These are phyloP conservation scores for Drosera capensis DNA, from an alignment of 148 eudicot genomes.

Conservation along the genomic window DNA sequence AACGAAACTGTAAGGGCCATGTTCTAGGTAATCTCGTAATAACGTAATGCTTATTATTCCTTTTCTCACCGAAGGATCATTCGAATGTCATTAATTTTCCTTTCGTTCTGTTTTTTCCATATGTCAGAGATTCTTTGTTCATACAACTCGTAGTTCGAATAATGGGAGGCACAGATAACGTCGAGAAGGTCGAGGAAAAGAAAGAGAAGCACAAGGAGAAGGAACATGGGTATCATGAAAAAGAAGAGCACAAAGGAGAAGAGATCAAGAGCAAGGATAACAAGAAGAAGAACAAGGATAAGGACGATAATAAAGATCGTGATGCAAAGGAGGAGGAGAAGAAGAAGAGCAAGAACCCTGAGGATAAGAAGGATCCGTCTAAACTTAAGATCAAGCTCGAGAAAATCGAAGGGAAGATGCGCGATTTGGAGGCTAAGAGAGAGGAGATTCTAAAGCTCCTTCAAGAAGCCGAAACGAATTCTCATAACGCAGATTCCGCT, in stretches of 20 bases:
- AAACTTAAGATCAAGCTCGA: conserved; percentile 42
- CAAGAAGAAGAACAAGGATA: conserved; percentile 21
- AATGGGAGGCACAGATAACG: neutral
- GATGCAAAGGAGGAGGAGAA: conserved; percentile 15
- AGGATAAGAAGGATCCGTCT: conserved; percentile 44
- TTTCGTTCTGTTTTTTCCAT: too few relatives aligned
- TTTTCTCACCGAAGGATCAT: too few relatives aligned
- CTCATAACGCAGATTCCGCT: neutral
- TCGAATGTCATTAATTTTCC: too few relatives aligned
- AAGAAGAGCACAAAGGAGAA: conserved; percentile 10
- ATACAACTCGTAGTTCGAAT: too few relatives aligned
- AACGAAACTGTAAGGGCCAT: too few relatives aligned
- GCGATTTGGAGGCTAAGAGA: conserved; percentile 27
- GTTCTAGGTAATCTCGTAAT: too few relatives aligned
- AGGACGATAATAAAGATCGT: conserved; percentile 8
- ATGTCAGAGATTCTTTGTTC: too few relatives aligned
- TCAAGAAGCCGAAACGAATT: conserved; percentile 25
- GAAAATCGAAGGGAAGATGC: conserved; percentile 43
- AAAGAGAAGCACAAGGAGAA: conserved; percentile 24
- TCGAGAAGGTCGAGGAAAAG: conserved; percentile 5
- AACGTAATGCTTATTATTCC: too few relatives aligned
- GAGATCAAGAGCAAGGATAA: conserved; percentile 13
- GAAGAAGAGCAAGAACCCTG: conserved; percentile 50
- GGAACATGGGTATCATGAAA: conserved; percentile 18
- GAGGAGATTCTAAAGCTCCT: conserved; percentile 44